A percentile compares a stretch with the other conserved stretches of the same genome.
Conservation (phyloP, 805 yeast genomes). For the Candida jianshihensis region DNA sequence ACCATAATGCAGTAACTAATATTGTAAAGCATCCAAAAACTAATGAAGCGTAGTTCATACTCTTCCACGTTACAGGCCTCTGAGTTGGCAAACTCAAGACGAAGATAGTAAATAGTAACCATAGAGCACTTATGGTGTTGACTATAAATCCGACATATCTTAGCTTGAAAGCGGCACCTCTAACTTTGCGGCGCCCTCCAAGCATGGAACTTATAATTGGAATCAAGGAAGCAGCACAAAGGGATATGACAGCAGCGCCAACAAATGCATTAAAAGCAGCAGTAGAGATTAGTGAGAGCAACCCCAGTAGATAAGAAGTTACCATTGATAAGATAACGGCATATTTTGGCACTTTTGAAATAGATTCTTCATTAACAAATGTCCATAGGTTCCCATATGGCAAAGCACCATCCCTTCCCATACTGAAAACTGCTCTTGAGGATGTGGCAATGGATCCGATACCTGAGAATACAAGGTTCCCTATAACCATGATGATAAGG, state of each 20-base stretch:
- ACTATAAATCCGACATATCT: conserved; percentile 56
- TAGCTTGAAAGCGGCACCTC: conserved; percentile 63
- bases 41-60: conserved; percentile 50
- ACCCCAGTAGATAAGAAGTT: conserved; percentile 52
- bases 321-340: conserved; percentile 60
- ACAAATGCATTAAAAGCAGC: conserved; percentile 80
- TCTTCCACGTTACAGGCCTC: conserved; percentile 37
- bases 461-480: conserved; percentile 68
- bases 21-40: conserved; percentile 48
- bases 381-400: conserved; percentile 63
- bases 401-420: conserved; percentile 78
- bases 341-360: conserved; percentile 60
- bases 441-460: conserved; percentile 77
- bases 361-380: conserved; percentile 48
- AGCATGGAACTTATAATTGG: conserved; percentile 62
- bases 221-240: conserved; percentile 70
- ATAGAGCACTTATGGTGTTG: conserved; percentile 49
- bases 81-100: conserved; percentile 69
- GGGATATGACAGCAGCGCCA: conserved; percentile 72
- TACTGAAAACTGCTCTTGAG: conserved; percentile 73
- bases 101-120: conserved; percentile 53
- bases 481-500: conserved; percentile 57
- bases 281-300: conserved; percentile 59
- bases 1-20: conserved; percentile 42
- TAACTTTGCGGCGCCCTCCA: conserved; percentile 51